Evolutionary conservation across 352 stramenopile species (phyloP).

Genomic region (Pythium utonaiense): DNA sequence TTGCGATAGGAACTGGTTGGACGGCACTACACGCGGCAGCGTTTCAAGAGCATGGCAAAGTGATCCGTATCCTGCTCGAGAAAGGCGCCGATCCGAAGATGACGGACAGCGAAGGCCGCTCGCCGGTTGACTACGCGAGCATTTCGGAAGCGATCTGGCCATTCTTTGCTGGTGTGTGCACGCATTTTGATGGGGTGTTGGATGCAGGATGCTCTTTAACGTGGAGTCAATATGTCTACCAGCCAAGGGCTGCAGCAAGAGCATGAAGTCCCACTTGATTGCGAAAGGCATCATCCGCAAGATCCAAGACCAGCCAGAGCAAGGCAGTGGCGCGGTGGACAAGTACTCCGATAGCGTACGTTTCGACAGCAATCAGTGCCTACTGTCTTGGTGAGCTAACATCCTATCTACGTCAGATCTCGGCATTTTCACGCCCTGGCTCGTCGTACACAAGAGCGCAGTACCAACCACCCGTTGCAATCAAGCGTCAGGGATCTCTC

Average conservation of each 20-base stretch:
- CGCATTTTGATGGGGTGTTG: background rate
- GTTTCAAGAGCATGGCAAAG: constrained; percentile 42
- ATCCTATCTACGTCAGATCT: constrained; percentile 37
- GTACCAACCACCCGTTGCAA: constrained; percentile 40
- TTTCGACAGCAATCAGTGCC: too few relatives aligned
- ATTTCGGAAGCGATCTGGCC: constrained; percentile 42
- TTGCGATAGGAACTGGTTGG: constrained; percentile 27
- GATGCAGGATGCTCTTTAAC: background rate
- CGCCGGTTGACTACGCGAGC: constrained; percentile 33
- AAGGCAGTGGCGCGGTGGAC: constrained; percentile 22
- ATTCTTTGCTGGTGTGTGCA: constrained; percentile 30
- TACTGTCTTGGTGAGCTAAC: too few relatives aligned
- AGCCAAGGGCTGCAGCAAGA: constrained; percentile 33
- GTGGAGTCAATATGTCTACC: background rate
- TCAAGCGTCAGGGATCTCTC: constrained; percentile 35
- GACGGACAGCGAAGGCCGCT: constrained; percentile 27
- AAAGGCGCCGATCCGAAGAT: constrained; percentile 28
- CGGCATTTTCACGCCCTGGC: constrained; percentile 66
- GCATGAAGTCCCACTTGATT: constrained; percentile 30
- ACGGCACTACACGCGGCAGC: constrained; percentile 36
- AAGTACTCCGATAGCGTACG: constrained; percentile 48
- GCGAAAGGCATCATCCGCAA: constrained; percentile 39
- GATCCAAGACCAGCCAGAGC: constrained; percentile 31
- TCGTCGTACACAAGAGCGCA: constrained; percentile 69
- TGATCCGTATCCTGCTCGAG: constrained; percentile 33